Conservation (phyloP, 176 grass and related monocot genomes). For the Aegilops speltoides region DNA sequence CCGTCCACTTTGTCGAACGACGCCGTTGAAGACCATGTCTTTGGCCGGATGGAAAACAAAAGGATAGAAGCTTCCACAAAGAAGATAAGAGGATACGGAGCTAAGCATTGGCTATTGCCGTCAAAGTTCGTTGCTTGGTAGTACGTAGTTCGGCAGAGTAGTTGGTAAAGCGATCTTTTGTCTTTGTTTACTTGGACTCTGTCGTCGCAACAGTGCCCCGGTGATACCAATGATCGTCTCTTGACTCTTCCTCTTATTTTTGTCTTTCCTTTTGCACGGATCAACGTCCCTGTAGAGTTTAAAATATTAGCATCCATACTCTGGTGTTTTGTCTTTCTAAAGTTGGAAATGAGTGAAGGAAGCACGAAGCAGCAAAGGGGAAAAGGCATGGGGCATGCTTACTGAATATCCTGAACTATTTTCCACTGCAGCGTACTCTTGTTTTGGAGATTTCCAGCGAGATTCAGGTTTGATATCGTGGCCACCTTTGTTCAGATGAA, state of each 20-base stretch:
- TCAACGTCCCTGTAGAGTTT: neutral
- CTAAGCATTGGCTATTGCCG: neutral
- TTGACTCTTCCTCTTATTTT: too few relatives aligned
- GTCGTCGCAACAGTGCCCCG: neutral
- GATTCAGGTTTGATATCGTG: neutral
- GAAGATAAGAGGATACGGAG: neutral
- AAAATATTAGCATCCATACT: neutral
- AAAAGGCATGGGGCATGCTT: neutral
- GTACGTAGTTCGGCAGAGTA: neutral
- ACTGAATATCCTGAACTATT: neutral
- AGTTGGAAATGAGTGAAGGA: neutral
- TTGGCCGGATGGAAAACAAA: neutral
- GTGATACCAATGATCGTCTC: neutral
- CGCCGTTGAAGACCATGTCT: neutral
- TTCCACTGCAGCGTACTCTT: neutral
- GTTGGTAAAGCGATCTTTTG: neutral
- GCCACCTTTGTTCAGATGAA: conserved; percentile 5
- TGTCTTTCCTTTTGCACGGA: neutral
- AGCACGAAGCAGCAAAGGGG: neutral
- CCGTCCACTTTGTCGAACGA: too few relatives aligned
- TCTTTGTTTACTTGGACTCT: conserved; percentile 12
- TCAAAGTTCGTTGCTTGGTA: conserved; percentile 7
- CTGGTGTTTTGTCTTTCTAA: neutral
- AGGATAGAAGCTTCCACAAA: neutral
- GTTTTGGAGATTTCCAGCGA: neutral